Base-by-base conservation (phyloP, 352 stramenopile genomes). In the Aphanomyces invadans region DNA sequence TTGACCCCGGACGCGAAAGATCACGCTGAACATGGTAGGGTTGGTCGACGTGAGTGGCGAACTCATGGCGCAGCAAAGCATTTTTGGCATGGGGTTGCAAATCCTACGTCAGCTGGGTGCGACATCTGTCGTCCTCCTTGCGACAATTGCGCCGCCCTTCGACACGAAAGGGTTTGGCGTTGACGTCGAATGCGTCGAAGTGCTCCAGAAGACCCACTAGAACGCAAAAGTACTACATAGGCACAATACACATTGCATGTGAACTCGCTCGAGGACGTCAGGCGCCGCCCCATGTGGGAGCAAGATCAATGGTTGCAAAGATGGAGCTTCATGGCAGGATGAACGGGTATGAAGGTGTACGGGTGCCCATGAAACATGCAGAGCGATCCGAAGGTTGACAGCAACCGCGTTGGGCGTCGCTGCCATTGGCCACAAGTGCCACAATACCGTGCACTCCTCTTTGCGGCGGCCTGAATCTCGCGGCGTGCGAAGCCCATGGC, bases 11-110 rank as follows among this genome's bases (percentile, higher is more conserved):
- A 52, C 2, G 53, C 21, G 53, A 28, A 79, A 90, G 36, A 88
- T 87, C 70, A 70, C 86, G 19, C 75, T 86, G 57, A 76, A 78
- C 53, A 81, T 76, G 31, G 71, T 75, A 26, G 75, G 81, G 48
- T 60, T 94, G 45, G 67, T 89, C 32, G 79, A 89, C 64, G 80
- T 92, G 54, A 92, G 83, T 49, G 86, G 83, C 15, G 81, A 91
- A 57, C 71, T 91, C 36, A 94, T 94, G 86, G 83, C 81, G 36
- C 74, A 77, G 55, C 83, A 92, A 70, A 90, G 83, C 65, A 87
- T 92, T 60, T 92, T 94, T 64, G 86, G 80, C 51, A 84, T 92
- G 73, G 78, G 76, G 10, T 83, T 90, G 77, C 86, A 94, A 72
- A 83, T 92, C 42, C 69, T 72, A 19, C 72, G 73, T 4, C 77